Conservation (phyloP, 192 early-diverging fungal genomes). For the Rhizophagus sp. region DNA sequence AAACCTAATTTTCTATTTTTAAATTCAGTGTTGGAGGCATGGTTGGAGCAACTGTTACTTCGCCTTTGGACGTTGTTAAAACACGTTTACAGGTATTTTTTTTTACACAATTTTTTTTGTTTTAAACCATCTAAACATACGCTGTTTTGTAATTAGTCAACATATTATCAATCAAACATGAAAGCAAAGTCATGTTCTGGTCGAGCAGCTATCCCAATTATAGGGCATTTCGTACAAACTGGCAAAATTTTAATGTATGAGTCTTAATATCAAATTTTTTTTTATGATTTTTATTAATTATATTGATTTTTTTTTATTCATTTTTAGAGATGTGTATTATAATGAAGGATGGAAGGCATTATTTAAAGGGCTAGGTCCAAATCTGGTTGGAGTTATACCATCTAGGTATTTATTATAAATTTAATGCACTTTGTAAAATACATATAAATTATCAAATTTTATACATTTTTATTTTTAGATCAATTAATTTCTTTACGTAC, state of each 20-base stretch:
- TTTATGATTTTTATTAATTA: background rate
- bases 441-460: background rate
- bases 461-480: conserved; percentile 44
- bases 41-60: conserved; percentile 85
- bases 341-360: conserved; percentile 81
- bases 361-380: conserved; percentile 95
- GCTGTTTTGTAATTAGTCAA: conserved; percentile 32
- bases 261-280: background rate
- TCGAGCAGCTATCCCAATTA: conserved; percentile 33
- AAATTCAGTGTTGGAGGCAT: conserved; percentile 63
- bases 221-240: conserved; percentile 54
- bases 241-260: conserved; percentile 33
- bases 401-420: conserved; percentile 58
- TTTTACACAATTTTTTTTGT: background rate
- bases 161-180: conserved; percentile 36
- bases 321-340: conserved; percentile 57
- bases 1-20: background rate
- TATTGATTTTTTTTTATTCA: background rate
- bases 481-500: conserved; percentile 94
- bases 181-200: background rate
- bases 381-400: conserved; percentile 92
- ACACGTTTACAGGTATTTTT: conserved; percentile 81
- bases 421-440: background rate
- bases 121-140: background rate
- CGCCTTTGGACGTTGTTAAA: conserved; percentile 93